phyloP scores from a whole-genome alignment of 73 alveolate species.

The Breviolum minutum region DNA sequence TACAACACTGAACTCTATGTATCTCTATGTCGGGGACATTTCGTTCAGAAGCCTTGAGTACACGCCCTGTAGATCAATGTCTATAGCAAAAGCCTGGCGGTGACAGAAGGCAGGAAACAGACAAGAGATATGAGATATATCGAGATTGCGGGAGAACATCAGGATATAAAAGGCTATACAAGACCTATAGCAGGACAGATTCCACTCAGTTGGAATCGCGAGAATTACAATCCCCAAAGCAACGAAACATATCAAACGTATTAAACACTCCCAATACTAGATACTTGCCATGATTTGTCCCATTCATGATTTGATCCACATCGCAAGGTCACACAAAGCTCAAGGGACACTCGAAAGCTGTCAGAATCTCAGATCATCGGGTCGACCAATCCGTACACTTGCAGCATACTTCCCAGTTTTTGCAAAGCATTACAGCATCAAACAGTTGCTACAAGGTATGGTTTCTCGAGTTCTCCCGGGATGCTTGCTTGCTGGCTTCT shows the following conservation, averaged over 20 bases:
- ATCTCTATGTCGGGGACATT: too few species aligned
- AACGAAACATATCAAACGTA: too few species aligned
- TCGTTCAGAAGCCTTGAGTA: too few species aligned
- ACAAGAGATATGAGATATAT: too few species aligned
- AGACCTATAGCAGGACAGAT: neutral
- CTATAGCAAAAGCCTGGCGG: too few species aligned
- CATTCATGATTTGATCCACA: neutral
- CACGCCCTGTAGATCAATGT: too few species aligned
- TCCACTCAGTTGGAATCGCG: neutral
- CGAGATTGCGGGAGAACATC: neutral
- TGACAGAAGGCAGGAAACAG: too few species aligned
- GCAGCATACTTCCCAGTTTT: neutral
- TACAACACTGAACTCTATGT: too few species aligned
- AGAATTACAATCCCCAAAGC: too few species aligned
- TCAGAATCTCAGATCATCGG: neutral
- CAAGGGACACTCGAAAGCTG: constrained; percentile 52
- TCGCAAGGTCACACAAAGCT: constrained; percentile 14
- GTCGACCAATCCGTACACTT: too few species aligned
- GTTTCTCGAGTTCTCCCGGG: constrained; percentile 82
- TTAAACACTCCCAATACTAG: neutral
- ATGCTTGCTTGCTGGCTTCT: constrained; percentile 80
- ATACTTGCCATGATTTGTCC: neutral
- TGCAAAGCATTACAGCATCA: neutral
- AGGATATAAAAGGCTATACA: neutral
- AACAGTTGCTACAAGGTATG: constrained; percentile 19